Percentiles rank a stretch among this genome's conserved stretches.
These are phyloP conservation scores for Mycena crocata DNA, from an alignment of 768 basidiomycete genomes.

Conservation along the genomic window DNA sequence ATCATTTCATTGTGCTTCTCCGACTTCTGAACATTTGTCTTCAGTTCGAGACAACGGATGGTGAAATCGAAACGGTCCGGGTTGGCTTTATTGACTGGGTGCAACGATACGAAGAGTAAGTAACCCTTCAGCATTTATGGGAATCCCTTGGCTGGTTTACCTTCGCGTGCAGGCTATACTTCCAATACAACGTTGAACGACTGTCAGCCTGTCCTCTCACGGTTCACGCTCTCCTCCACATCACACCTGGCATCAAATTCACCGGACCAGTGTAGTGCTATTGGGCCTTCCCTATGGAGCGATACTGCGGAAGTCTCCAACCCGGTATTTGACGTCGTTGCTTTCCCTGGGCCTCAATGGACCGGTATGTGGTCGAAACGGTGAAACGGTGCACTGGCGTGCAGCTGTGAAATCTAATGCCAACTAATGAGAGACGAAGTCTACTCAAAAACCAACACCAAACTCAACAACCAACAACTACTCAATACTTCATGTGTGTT, in stretches of 20 bases:
- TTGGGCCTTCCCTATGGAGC: slow-evolving; percentile 17
- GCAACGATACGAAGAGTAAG: slow-evolving; percentile 45
- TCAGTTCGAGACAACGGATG: slow-evolving; percentile 37
- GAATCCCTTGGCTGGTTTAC: neutral
- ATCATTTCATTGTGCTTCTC: slow-evolving; percentile 49
- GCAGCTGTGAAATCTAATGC: too few species aligned
- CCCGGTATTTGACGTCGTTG: neutral
- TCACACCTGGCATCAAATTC: slow-evolving; percentile 14
- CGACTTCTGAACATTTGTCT: slow-evolving; percentile 45
- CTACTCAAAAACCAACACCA: too few species aligned
- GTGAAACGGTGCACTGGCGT: too few species aligned
- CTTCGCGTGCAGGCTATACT: slow-evolving; percentile 36
- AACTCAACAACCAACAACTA: too few species aligned
- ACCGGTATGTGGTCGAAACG: neutral
- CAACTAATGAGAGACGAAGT: too few species aligned
- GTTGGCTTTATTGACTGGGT: slow-evolving; percentile 46
- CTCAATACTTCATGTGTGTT: too few species aligned
- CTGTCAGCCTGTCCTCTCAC: slow-evolving; percentile 45
- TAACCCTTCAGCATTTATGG: neutral
- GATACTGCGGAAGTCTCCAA: slow-evolving; percentile 4
- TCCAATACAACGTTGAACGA: slow-evolving; percentile 35
- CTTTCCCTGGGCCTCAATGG: neutral
- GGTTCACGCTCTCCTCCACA: slow-evolving; percentile 38
- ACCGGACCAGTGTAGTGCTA: slow-evolving; percentile 5
- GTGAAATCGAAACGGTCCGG: slow-evolving; percentile 36